phyloP scores from a whole-genome alignment of 352 stramenopile genomes.

The Salisapilia sapeloensis region DNA sequence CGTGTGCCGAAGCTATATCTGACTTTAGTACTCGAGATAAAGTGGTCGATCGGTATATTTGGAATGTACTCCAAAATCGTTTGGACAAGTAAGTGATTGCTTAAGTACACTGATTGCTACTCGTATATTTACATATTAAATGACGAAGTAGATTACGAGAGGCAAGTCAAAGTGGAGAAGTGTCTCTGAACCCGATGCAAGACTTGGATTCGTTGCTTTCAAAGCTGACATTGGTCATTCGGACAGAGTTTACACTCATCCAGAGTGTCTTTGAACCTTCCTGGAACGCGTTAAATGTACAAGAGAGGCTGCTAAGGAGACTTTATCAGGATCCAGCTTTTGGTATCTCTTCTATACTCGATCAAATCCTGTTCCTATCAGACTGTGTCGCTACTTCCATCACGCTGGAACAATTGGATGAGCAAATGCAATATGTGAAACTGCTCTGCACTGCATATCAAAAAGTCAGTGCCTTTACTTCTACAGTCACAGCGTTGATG shows the following conservation, averaged over 20 bases:
- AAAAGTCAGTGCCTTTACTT: conserved; percentile 26
- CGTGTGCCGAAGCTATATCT: conserved; percentile 49
- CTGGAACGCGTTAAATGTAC: no score
- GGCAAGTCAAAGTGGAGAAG: no score
- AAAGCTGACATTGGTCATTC: conserved; percentile 41
- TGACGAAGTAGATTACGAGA: background rate
- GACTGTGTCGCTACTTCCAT: background rate
- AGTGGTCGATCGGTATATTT: conserved; percentile 64
- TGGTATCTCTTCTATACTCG: conserved; percentile 55
- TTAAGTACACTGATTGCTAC: background rate
- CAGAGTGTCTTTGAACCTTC: conserved; percentile 41
- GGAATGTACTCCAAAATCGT: conserved; percentile 67
- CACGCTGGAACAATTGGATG: background rate
- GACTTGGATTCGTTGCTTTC: conserved; percentile 42
- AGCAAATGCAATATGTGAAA: conserved; percentile 33
- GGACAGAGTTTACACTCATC: conserved; percentile 54
- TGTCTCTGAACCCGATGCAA: conserved; percentile 34
- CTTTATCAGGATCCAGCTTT: conserved; percentile 70
- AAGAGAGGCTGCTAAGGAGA: conserved; percentile 46
- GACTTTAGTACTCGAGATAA: conserved; percentile 76
- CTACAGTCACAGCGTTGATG: conserved; percentile 28
- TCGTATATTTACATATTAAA: background rate
- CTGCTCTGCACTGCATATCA: conserved; percentile 50
- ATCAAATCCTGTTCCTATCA: conserved; percentile 22
- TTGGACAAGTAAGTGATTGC: conserved; percentile 19